Percentiles rank a stretch among this genome's conserved stretches.
Evolutionary conservation across 208 protist species (phyloP).

Genomic region (Trypanosoma boissoni): DNA sequence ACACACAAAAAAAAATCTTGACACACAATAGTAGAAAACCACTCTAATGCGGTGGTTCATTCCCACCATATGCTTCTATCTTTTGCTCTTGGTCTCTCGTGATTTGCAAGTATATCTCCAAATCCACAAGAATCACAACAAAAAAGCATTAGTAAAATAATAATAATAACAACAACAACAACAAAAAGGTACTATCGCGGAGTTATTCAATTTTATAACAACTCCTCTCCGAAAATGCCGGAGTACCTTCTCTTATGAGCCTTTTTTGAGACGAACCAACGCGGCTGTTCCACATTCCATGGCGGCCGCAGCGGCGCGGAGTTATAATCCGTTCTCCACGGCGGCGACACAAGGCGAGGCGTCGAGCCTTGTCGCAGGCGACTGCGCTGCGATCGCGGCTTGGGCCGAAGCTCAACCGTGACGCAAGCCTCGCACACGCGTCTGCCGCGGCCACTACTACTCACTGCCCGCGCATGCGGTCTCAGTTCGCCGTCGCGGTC

Average conservation of each 20-base stretch:
- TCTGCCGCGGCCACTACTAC: too few species aligned
- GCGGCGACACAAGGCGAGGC: conserved; percentile 39
- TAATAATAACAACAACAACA: too few species aligned
- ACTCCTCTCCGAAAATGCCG: background rate
- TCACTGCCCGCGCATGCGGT: background rate
- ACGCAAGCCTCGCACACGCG: conserved; percentile 29
- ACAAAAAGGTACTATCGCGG: too few species aligned
- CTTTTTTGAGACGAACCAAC: conserved; percentile 24
- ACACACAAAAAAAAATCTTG: background rate
- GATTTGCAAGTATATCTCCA: too few species aligned
- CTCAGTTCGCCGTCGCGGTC: too few species aligned
- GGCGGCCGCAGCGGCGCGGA: conserved; percentile 38
- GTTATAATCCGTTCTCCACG: conserved; percentile 75
- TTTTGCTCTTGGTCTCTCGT: too few species aligned
- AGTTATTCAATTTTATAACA: background rate
- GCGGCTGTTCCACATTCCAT: conserved; percentile 59
- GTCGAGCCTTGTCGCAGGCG: conserved; percentile 11
- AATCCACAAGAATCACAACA: too few species aligned
- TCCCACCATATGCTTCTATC: too few species aligned
- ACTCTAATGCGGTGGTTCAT: too few species aligned
- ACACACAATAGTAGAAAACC: too few species aligned
- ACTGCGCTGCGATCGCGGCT: background rate
- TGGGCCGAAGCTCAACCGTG: conserved; percentile 22
- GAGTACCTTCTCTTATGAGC: conserved; percentile 1
- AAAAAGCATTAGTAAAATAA: too few species aligned